Evolutionary conservation across 108 stramenopile species (phyloP).

Genomic region (Cyclotella choctawhatcheeana): DNA sequence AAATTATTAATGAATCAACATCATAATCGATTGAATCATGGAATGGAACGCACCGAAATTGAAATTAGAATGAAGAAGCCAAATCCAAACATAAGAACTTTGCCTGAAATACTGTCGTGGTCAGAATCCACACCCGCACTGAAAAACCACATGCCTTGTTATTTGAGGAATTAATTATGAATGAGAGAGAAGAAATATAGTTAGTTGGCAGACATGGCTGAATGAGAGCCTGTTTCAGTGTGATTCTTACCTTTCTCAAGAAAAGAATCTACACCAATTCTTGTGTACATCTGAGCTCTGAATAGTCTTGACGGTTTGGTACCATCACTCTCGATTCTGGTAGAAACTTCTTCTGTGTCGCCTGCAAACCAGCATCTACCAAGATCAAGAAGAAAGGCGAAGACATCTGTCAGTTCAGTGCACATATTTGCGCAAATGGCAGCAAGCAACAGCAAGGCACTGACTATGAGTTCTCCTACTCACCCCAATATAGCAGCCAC

Average conservation of each 20-base stretch:
- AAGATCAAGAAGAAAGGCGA: conserved; percentile 18
- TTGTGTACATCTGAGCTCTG: too few relatives aligned
- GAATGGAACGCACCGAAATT: background rate
- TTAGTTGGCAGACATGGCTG: too few relatives aligned
- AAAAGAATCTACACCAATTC: background rate
- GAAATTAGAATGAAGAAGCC: background rate
- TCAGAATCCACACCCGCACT: background rate
- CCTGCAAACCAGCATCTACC: background rate
- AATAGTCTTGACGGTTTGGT: too few relatives aligned
- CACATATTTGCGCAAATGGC: background rate
- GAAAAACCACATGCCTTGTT: background rate
- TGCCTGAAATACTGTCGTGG: background rate
- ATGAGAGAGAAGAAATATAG: too few relatives aligned
- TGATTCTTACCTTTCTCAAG: background rate
- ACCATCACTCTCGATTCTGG: too few relatives aligned
- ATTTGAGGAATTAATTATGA: too few relatives aligned
- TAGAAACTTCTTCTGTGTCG: background rate
- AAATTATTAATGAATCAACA: background rate
- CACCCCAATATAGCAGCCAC: background rate
- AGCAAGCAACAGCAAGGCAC: conserved; percentile 5
- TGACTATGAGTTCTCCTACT: conserved; percentile 11
- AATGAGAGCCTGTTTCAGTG: too few relatives aligned
- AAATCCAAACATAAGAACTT: background rate
- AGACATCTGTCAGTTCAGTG: background rate
- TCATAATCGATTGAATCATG: background rate